Evolutionary conservation across 2,329 filamentous ascomycete genomes (phyloP), one percentile per base, ranked within the genome.

Genomic region (Hymenoscyphus scutula): DNA sequence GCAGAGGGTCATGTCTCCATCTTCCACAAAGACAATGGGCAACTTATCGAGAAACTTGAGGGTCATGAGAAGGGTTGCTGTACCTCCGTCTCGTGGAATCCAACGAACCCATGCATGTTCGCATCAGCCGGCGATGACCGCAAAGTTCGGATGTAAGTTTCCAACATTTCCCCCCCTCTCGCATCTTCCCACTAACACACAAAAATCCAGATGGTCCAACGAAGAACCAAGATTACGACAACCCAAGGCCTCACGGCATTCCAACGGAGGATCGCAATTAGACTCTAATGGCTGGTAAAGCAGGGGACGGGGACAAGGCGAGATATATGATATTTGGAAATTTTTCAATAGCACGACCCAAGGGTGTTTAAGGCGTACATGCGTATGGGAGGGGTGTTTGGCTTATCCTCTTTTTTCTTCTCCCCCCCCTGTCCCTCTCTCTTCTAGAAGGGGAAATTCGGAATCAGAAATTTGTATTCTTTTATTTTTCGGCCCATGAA

Each of bases 51-150:
- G 72, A 88, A 85, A 56, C 79, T 98, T 2, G 83, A 86, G 34
- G 93, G 88, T 0, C 94, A 98, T 70, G 78, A 80, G 6, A 82
- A 84, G 13, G 89, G 92, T 37, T 88, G 86, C 64, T 94, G 95
- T 67, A 98, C 97, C 74, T 85, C 91, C 7, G 90, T 96, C 41
- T 84, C 89, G 25, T 99, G 95, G 94, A 95, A 94, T 71, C 93
- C 95, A 1, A 82, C 79, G 11, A 86, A 97, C 72, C 87, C 91
- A 0, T 85, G 85, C 65, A 89, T 97, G 80, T 91, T 97, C 76
- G 95, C 92, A 17, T 94, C 92, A 13, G 94, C 91, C 63, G 93
- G 94, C 19, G 95, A 99, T 74, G 95, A 98, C 72, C 82, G 83
- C 60, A 87, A 84, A 73, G 88, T 98, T 67, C 88, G 89, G 77